A percentile compares a stretch with the other conserved stretches of the same genome.
Evolutionary conservation across 2,329 filamentous ascomycete genomes (phyloP).

Genomic region (Colletotrichum horii): DNA sequence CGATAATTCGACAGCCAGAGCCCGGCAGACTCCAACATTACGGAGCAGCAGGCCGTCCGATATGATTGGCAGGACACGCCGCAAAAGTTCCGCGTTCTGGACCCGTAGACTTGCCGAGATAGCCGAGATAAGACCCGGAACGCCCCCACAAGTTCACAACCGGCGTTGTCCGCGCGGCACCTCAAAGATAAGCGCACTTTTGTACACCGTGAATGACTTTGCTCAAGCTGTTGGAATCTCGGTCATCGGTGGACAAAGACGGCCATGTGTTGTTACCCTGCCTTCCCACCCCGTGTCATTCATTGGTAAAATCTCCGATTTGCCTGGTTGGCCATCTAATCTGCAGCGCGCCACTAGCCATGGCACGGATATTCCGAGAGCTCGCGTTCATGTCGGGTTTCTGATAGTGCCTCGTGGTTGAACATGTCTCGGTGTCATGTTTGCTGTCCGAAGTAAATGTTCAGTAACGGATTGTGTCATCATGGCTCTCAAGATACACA

Average conservation of each 20-base stretch:
- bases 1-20: neutral
- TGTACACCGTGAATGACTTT: neutral
- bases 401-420: neutral
- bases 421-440: neutral
- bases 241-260: neutral
- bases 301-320: neutral
- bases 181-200: neutral
- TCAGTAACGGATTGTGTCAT: fast-evolving
- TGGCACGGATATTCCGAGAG: neutral
- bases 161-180: neutral
- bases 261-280: neutral
- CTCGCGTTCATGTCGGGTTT: neutral
- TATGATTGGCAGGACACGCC: neutral
- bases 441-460: fast-evolving
- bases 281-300: neutral
- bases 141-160: neutral
- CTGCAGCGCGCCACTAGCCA: neutral
- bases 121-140: neutral
- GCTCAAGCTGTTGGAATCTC: neutral
- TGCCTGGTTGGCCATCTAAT: neutral
- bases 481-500: fast-evolving
- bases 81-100: neutral
- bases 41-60: neutral
- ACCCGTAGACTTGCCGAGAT: neutral
- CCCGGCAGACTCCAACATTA: neutral